phyloP scores from a whole-genome alignment of 495 filamentous ascomycete genomes.

The Lichina pygmaea region DNA sequence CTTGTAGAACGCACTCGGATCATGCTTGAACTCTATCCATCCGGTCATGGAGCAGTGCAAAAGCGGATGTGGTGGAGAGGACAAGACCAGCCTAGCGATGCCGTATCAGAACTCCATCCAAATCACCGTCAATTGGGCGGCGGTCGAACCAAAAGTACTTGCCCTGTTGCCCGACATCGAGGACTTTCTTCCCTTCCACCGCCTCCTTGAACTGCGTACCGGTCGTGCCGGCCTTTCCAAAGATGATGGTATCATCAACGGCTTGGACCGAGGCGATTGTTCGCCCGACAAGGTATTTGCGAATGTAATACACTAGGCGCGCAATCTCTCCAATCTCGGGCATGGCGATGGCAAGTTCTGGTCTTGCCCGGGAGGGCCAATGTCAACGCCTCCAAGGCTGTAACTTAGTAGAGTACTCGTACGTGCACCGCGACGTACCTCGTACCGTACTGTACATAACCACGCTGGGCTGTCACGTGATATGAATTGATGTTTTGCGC shows the following conservation, averaged over 20 bases:
- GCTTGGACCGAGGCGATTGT: slow-evolving; percentile 43
- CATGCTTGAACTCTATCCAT: slow-evolving; percentile 66
- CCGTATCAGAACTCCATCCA: neutral
- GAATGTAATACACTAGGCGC: slow-evolving; percentile 61
- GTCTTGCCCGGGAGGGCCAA: neutral
- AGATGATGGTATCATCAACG: slow-evolving; percentile 55
- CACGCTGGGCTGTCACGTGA: too few relatives aligned
- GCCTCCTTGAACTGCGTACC: slow-evolving; percentile 42
- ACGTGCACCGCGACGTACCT: too few relatives aligned
- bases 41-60: slow-evolving; percentile 75
- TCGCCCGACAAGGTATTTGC: slow-evolving; percentile 56
- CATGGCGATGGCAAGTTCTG: neutral
- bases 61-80: slow-evolving; percentile 54
- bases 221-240: slow-evolving; percentile 64
- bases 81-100: slow-evolving; percentile 25
- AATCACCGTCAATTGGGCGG: neutral
- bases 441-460: too few relatives aligned
- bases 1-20: slow-evolving; percentile 55
- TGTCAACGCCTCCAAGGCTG: neutral
- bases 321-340: slow-evolving; percentile 23
- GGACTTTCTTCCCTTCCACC: slow-evolving; percentile 48
- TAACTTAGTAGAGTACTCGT: too few relatives aligned
- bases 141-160: slow-evolving; percentile 69
- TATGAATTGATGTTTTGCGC: too few relatives aligned
- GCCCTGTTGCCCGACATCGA: slow-evolving; percentile 55